Percentiles rank a stretch among this genome's conserved stretches.
These are phyloP conservation scores for Glebionis coronaria DNA, from an alignment of 129 eudicot species.

Conservation along the genomic window DNA sequence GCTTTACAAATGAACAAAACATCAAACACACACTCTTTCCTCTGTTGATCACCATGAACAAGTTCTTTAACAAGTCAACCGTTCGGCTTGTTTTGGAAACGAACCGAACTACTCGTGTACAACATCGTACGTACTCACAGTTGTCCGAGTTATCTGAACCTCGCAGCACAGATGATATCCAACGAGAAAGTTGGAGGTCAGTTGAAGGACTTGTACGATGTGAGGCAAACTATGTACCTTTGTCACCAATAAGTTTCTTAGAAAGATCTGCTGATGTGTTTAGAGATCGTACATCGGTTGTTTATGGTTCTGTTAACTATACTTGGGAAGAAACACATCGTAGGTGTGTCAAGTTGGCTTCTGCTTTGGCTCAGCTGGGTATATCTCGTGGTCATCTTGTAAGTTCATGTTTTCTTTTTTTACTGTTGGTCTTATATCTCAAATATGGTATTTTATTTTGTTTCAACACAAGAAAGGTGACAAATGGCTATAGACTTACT, in stretches of 20 bases:
- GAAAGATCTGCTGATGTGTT: slow-evolving; percentile 69
- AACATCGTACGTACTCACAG: slow-evolving; percentile 3
- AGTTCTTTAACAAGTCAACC: slow-evolving; percentile 23
- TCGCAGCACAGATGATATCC: slow-evolving; percentile 8
- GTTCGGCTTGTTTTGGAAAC: slow-evolving; percentile 3
- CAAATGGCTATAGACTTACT: no score
- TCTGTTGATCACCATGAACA: slow-evolving; percentile 22
- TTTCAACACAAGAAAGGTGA: no score
- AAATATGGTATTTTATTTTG: slow-evolving; percentile 22
- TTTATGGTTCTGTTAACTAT: slow-evolving; percentile 52
- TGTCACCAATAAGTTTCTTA: slow-evolving; percentile 67
- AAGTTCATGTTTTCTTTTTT: slow-evolving; percentile 21
- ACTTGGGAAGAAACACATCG: slow-evolving; percentile 73
- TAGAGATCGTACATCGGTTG: slow-evolving; percentile 54
- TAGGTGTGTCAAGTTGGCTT: slow-evolving; percentile 73
- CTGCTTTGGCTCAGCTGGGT: slow-evolving; percentile 62
- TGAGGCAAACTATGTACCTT: slow-evolving; percentile 61
- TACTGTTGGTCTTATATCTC: slow-evolving; percentile 25
- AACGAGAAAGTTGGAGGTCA: slow-evolving; percentile 40
- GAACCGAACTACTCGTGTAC: no score
- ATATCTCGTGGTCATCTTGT: slow-evolving; percentile 77
- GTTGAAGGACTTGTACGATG: slow-evolving; percentile 48
- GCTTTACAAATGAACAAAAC: no score
- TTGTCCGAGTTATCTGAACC: slow-evolving; percentile 13
- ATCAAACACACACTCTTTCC: no score